These are phyloP conservation scores for Salix koriyanagi DNA, from an alignment of 345 rosid genomes.

Conservation along the genomic window DNA sequence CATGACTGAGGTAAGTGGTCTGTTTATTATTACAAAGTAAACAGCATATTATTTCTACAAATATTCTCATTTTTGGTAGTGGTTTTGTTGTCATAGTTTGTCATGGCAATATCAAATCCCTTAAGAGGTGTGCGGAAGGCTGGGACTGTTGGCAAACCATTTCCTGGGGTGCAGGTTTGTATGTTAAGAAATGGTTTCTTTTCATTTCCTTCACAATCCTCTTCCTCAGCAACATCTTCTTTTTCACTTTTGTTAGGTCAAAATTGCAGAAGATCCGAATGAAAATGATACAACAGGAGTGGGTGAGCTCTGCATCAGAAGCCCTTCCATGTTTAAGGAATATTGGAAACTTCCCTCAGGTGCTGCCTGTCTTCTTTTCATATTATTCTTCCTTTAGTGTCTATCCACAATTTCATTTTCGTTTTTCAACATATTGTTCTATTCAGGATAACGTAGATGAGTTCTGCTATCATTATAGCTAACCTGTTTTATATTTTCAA, in stretches of 20 bases:
- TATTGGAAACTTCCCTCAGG: conserved; percentile 98
- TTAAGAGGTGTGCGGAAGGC: conserved; percentile 68
- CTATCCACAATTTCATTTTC: background rate
- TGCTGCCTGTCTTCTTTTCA: conserved; percentile 5
- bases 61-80: background rate
- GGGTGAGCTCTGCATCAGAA: conserved; percentile 86
- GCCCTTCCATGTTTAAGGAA: conserved; percentile 90
- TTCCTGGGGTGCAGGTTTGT: conserved; percentile 90
- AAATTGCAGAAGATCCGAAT: conserved; percentile 52
- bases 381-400: background rate
- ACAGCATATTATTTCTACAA: background rate
- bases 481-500: background rate
- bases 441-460: background rate
- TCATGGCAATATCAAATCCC: conserved; percentile 95
- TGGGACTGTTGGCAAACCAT: conserved; percentile 95
- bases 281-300: conserved; percentile 44
- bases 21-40: background rate
- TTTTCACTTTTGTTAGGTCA: conserved; percentile 42
- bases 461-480: background rate
- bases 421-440: background rate
- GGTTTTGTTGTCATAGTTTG: conserved; percentile 50
- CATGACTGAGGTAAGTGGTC: conserved; percentile 78
- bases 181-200: background rate
- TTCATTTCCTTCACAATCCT: background rate
- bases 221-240: background rate